Percentiles rank a stretch among this genome's conserved stretches.
phyloP scores from a whole-genome alignment of 2,329 filamentous ascomycete genomes.

The Calonectria pauciramosa region DNA sequence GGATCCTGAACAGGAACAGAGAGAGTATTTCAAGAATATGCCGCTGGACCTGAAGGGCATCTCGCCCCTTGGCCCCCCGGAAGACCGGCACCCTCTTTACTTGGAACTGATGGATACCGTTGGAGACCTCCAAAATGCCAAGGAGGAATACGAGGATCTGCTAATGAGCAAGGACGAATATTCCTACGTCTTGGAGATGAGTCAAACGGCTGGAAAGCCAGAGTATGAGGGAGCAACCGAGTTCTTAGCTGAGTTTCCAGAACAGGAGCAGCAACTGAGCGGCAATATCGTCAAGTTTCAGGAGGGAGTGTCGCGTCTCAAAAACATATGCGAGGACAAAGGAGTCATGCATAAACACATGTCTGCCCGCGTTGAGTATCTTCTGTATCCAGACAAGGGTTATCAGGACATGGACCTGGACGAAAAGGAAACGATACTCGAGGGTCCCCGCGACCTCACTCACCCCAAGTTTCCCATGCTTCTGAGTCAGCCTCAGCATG shows the following conservation, averaged over 20 bases:
- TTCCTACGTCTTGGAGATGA: constrained; percentile 53
- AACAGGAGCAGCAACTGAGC: constrained; percentile 51
- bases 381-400: constrained; percentile 52
- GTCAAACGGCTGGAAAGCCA: constrained; percentile 47
- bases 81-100: constrained; percentile 64
- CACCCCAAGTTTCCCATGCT: constrained; percentile 60
- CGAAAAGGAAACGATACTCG: constrained; percentile 41
- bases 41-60: constrained; percentile 54
- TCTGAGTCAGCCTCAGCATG: constrained; percentile 63
- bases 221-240: constrained; percentile 55
- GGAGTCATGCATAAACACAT: constrained; percentile 59
- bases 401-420: constrained; percentile 60
- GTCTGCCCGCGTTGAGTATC: constrained; percentile 54
- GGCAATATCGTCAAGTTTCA: constrained; percentile 51
- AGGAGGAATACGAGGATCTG: constrained; percentile 63
- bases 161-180: constrained; percentile 54
- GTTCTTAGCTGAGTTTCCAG: constrained; percentile 59
- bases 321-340: constrained; percentile 56
- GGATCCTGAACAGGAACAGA: constrained; percentile 23
- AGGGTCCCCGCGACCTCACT: constrained; percentile 47
- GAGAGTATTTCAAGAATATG: constrained; percentile 36
- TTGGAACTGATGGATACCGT: constrained; percentile 58
- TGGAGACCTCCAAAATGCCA: constrained; percentile 61
- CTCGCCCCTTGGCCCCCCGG: constrained; percentile 48
- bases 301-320: constrained; percentile 52